Evolutionary conservation across 2,329 filamentous ascomycete species (phyloP), one percentile per base, ranked within the genome.

Genomic region (Coniochaeta sp.): DNA sequence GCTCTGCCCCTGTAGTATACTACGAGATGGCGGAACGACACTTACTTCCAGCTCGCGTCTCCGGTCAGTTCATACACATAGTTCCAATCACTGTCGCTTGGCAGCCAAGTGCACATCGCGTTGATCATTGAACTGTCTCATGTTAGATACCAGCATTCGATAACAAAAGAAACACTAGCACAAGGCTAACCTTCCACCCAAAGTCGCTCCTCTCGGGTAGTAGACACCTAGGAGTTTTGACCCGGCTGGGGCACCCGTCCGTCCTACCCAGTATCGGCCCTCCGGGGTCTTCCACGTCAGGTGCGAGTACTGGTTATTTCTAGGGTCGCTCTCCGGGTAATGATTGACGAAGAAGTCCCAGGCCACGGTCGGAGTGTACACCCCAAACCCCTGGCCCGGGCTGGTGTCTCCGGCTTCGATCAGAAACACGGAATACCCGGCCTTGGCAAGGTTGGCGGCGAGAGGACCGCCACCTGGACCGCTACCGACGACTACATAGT

Each of bases 271-370:
- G 58, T 68, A 68, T 42, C 61, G 44, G 14, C 70, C 70, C 56
- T 69, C 64, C 10, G 65, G 65, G 3, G 66, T 67, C 50, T 54
- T 60, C 68, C 68, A 71, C 1, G 68, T 70, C 40, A 67, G 58
- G 69, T 84, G 83, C 60, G 72, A 77, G 67, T 83, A 80, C 52
- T 72, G 70, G 61, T 77, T 72, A 63, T 81, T 78, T 22, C 77
- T 72, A 4, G 60, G 57, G 19, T 71, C 68, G 60, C 78, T 70
- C 61, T 82, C 76, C 9, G 75, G 71, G 66, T 82, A 83, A 67
- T 84, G 81, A 60, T 78, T 76, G 61, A 84, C 80, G 62, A 77
- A 84, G 69, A 81, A 83, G 70, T 83, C 79, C 82, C 82, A 84
- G 56, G 73, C 71, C 66, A 79, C 74, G 19, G 73, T 74, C 26